These are phyloP conservation scores for Kluyveromyces siamensis DNA, from an alignment of 805 yeast genomes.

Conservation along the genomic window DNA sequence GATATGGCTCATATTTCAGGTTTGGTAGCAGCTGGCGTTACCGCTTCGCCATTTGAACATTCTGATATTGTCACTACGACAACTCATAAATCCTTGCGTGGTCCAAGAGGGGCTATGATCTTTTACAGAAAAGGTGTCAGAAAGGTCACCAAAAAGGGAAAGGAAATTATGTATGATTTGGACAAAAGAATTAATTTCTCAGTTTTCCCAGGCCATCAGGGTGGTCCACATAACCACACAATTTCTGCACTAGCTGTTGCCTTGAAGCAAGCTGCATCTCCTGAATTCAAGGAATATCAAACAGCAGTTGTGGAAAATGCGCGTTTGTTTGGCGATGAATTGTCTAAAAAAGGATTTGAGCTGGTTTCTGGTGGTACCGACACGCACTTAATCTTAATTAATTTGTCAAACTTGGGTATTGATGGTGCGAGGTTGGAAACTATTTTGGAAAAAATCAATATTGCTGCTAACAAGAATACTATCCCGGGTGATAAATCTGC, in stretches of 20 bases:
- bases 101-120: constrained; percentile 98
- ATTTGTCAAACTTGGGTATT: constrained; percentile 62
- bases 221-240: constrained; percentile 99
- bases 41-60: constrained; percentile 85
- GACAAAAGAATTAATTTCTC: constrained; percentile 91
- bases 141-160: constrained; percentile 73
- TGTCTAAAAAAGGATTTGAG: constrained; percentile 53
- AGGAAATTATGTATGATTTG: constrained; percentile 75
- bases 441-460: constrained; percentile 79
- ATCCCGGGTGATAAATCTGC: constrained; percentile 97
- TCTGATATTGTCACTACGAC: constrained; percentile 97
- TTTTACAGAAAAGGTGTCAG: constrained; percentile 93
- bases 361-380: constrained; percentile 93
- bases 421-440: constrained; percentile 97
- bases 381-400: constrained; percentile 82
- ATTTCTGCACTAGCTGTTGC: constrained; percentile 95
- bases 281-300: constrained; percentile 85
- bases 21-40: constrained; percentile 87
- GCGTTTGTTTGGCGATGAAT: constrained; percentile 59
- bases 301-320: constrained; percentile 76
- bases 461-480: constrained; percentile 93
- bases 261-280: constrained; percentile 80
- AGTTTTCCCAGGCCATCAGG: constrained; percentile 99
- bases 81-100: constrained; percentile 94
- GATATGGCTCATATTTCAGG: constrained; percentile 99